Conservation (phyloP, 495 filamentous ascomycete species). For the Podospora australis region DNA sequence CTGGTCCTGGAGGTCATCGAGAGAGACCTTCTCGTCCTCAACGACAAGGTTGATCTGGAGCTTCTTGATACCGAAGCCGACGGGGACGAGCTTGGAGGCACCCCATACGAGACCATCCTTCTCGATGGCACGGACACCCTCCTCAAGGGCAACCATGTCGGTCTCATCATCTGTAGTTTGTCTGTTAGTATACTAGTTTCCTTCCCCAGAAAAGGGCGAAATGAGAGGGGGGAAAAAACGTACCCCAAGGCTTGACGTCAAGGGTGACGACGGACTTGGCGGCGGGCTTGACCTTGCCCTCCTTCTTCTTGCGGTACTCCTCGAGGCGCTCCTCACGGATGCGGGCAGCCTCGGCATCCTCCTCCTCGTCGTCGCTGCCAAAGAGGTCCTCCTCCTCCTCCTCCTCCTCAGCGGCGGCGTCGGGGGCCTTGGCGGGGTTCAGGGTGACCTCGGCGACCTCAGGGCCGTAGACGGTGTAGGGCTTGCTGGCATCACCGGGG, state of each 20-base stretch:
- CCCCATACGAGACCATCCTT: slow-evolving; percentile 96
- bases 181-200: not conserved
- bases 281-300: slow-evolving; percentile 75
- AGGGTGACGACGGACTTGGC: slow-evolving; percentile 95
- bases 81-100: slow-evolving; percentile 78
- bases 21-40: slow-evolving; percentile 92
- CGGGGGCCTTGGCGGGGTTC: slow-evolving; percentile 82
- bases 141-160: slow-evolving; percentile 75
- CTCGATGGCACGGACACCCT: slow-evolving; percentile 76
- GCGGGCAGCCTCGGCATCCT: slow-evolving; percentile 76
- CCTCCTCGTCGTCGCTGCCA: slow-evolving; percentile 84
- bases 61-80: slow-evolving; percentile 99
- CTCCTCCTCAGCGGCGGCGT: slow-evolving; percentile 45
- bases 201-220: not conserved
- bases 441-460: slow-evolving; percentile 65
- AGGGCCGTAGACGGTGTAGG: slow-evolving; percentile 85
- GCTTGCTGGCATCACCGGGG: slow-evolving; percentile 82
- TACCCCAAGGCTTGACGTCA: slow-evolving; percentile 99
- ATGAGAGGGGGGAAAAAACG: slow-evolving; percentile 26
- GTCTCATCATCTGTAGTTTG: slow-evolving; percentile 75
- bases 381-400: slow-evolving; percentile 88
- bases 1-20: slow-evolving; percentile 77
- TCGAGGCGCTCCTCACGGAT: slow-evolving; percentile 82
- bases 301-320: slow-evolving; percentile 98
- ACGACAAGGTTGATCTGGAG: slow-evolving; percentile 97